Evolutionary conservation across 1,284 basidiomycete species (phyloP), one percentile per base, ranked within the genome.

Genomic region (Volvariella surrecta): DNA sequence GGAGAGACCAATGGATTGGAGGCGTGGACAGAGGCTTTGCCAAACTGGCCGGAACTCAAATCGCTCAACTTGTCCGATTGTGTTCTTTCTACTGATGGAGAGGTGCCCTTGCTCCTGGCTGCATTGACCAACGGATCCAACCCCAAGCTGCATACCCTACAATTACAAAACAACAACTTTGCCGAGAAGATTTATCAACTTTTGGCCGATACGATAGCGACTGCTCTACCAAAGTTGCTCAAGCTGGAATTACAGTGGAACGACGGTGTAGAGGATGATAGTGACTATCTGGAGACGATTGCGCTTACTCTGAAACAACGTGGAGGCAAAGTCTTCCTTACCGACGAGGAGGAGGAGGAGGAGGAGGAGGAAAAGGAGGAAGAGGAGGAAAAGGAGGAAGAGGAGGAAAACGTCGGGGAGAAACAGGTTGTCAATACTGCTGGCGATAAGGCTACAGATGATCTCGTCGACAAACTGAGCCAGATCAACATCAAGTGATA

Each of bases 1-100:
- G 92, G 68, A 6, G 60, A 58, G 18, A 49, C 58, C 21, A 58
- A 56, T 3, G 77, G 70, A 17, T 56, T 77, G 38, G 61, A 78
- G 43, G 85, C 87, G 7, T 84, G 96, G 70, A 81, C 89, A 3
- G 69, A 72, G 24, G 76, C 83, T 1, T 65, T 98, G 32, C 59
- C 67, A 16, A 68, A 71, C 11, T 98, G 88, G 86, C 79, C 79
- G 0, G 60, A 71, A 3, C 71, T 99, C 28, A 71, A 73, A 38
- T 76, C 74, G 17, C 79, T 99, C 53, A 91, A 98, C 62, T 70
- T 99, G 32, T 93, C 89, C 9, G 95, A 99, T 64, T 96, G 93
- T 56, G 76, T 97, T 28, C 73, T 98, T 30, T 83, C 87, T 20
- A 60, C 65, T 16, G 74, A 77, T n/a, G 79, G 79, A 28, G 76